Conservation (phyloP, 2,329 filamentous ascomycete genomes). For the Trichoderma oligosporum region DNA sequence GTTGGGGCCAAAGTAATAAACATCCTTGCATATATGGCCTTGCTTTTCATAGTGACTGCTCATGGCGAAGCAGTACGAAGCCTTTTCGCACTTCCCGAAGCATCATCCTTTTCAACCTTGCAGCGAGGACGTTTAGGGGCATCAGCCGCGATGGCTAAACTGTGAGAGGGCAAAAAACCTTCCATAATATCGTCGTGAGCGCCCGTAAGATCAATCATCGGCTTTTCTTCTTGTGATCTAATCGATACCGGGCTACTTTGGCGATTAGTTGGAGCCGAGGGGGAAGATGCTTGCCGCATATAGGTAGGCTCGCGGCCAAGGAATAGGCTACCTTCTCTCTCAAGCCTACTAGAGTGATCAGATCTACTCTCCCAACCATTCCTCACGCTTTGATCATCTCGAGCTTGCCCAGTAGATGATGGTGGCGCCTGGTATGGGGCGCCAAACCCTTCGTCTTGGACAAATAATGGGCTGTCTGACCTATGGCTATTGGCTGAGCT, state of each 20-base stretch:
- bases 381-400: not conserved
- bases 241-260: not conserved
- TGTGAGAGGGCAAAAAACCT: not conserved
- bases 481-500: not conserved
- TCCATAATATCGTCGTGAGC: not conserved
- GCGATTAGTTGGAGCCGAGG: not conserved
- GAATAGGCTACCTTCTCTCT: conserved; percentile 7
- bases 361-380: not conserved
- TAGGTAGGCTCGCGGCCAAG: not conserved
- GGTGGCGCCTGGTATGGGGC: not conserved
- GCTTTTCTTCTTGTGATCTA: not conserved
- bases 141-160: not conserved
- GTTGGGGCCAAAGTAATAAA: too few relatives aligned
- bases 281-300: not conserved
- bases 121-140: not conserved
- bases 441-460: not conserved
- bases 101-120: not conserved
- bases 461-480: conserved; percentile 10
- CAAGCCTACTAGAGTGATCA: not conserved
- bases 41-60: too few relatives aligned
- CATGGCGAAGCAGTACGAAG: not conserved
- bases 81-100: not conserved
- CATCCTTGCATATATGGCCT: not conserved
- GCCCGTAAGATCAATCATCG: not conserved
- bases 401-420: not conserved